Conservation (phyloP, 2,329 filamentous ascomycete genomes). For the Mariannaea elegans region DNA sequence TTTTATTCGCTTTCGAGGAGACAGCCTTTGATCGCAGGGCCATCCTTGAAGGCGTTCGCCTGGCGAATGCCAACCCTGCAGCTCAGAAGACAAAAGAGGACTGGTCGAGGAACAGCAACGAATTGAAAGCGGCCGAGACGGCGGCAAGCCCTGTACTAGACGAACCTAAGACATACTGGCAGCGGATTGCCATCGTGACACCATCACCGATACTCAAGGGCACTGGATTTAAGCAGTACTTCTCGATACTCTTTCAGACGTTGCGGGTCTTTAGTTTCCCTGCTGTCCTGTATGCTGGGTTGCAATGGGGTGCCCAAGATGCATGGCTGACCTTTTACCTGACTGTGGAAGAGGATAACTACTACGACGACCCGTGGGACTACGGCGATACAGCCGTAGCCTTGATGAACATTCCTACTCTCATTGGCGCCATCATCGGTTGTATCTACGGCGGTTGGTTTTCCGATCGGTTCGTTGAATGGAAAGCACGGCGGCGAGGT, state of each 20-base stretch:
- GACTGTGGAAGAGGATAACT: conserved; percentile 18
- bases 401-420: conserved; percentile 21
- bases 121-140: neutral
- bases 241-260: conserved; percentile 8
- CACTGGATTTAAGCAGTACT: conserved; percentile 14
- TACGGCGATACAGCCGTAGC: conserved; percentile 14
- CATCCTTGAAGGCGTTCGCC: conserved; percentile 1
- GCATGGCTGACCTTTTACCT: conserved; percentile 19
- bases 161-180: conserved; percentile 17
- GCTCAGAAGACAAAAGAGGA: neutral
- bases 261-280: conserved; percentile 18
- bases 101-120: neutral
- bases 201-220: conserved; percentile 10
- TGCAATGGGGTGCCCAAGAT: conserved; percentile 20
- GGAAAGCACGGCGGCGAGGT: conserved; percentile 12
- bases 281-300: conserved; percentile 13
- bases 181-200: conserved; percentile 13
- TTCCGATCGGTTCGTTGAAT: conserved; percentile 10
- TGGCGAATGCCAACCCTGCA: neutral
- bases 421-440: conserved; percentile 14
- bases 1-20: conserved; percentile 18
- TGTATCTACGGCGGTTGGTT: conserved; percentile 19
- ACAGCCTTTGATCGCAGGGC: conserved; percentile 11
- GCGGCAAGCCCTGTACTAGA: neutral
- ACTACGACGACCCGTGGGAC: conserved; percentile 20